Evolutionary conservation across 805 yeast genomes (phyloP).

Genomic region (Debaryomyces castellii): DNA sequence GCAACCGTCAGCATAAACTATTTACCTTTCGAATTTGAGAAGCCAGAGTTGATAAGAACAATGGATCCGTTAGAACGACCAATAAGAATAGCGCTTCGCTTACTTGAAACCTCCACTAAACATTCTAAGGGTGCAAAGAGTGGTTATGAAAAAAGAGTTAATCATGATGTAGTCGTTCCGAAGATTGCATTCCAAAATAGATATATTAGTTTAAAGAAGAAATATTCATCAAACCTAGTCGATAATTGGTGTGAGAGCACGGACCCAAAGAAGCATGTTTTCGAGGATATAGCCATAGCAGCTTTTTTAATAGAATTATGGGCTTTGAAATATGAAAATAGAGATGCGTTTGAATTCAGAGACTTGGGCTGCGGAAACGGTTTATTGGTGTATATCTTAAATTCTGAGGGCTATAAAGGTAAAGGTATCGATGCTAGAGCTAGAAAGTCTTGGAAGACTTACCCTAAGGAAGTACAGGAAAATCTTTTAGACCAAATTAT

Average conservation of each 20-base stretch:
- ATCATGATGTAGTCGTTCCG: slow-evolving; percentile 83
- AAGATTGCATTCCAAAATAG: slow-evolving; percentile 80
- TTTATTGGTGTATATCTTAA: slow-evolving; percentile 69
- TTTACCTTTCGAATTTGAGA: slow-evolving; percentile 50
- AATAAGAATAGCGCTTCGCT: slow-evolving; percentile 76
- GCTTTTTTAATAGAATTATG: slow-evolving; percentile 90
- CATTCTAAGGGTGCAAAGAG: slow-evolving; percentile 81
- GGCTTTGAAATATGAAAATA: slow-evolving; percentile 48
- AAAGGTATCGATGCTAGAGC: slow-evolving; percentile 86
- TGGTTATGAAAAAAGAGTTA: slow-evolving; percentile 86
- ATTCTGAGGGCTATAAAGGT: slow-evolving; percentile 79
- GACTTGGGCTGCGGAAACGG: slow-evolving; percentile 98
- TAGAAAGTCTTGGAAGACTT: slow-evolving; percentile 82
- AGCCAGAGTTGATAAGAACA: slow-evolving; percentile 20
- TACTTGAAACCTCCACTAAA: slow-evolving; percentile 75
- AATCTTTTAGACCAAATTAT: slow-evolving; percentile 73
- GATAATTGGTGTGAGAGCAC: slow-evolving; percentile 91
- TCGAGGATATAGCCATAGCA: slow-evolving; percentile 94
- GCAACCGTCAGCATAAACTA: slow-evolving; percentile 69
- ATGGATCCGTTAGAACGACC: slow-evolving; percentile 57
- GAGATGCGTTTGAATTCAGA: slow-evolving; percentile 61
- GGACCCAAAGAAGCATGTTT: slow-evolving; percentile 93
- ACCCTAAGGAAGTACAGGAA: slow-evolving; percentile 61
- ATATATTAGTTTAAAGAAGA: slow-evolving; percentile 77
- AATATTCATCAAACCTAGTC: slow-evolving; percentile 72